Evolutionary conservation across 2,329 filamentous ascomycete species (phyloP), one percentile per base, ranked within the genome.

Genomic region (Diaporthe capsici): DNA sequence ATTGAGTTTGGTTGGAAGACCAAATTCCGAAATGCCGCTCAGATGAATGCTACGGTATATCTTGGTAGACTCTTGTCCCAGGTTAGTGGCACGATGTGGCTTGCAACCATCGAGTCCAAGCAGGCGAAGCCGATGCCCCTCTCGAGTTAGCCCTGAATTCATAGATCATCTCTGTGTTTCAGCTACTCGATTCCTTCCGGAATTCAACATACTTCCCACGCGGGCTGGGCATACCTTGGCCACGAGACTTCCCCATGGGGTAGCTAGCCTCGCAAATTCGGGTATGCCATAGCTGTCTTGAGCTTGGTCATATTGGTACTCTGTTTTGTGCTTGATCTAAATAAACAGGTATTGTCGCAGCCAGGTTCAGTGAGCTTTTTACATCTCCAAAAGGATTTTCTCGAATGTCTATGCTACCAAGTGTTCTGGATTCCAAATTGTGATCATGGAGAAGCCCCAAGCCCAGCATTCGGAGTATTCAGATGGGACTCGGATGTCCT

Each of bases 361-460:
- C 25, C 20, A 25, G 49, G 9, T 51, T 51, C 47, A 15, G 5
- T n/a, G 22, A 15, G 17, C 9, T 3, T 20, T 25, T 17, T 1
- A 31, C 31, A 55, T 31, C 4, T 17, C 25, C 10, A 28, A 28
- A 7, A 6, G 2, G 15, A 31, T 15, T 28, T 13, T 55, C 13
- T 31, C 25, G 13, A 28, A 28, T 31, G 12, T 8, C 17, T 15
- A 55, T 31, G 1, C 51, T 25, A 20, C 15, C 9, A 28, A 34
- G 28, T 31, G 17, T 57, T 22, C 49, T 34, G 17, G 4, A 17
- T 34, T 57, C 10, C 8, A 34, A 34, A 20, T 57, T 22, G 17
- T 34, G 25, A 42, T 75, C 1, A 51, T 65, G 67, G 68, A 75
- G 25, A 75, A 70, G 22, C 31, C 65, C 4, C 28, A 55, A 34